Conservation (phyloP, 495 filamentous ascomycete genomes). For the Collariella sp. region DNA sequence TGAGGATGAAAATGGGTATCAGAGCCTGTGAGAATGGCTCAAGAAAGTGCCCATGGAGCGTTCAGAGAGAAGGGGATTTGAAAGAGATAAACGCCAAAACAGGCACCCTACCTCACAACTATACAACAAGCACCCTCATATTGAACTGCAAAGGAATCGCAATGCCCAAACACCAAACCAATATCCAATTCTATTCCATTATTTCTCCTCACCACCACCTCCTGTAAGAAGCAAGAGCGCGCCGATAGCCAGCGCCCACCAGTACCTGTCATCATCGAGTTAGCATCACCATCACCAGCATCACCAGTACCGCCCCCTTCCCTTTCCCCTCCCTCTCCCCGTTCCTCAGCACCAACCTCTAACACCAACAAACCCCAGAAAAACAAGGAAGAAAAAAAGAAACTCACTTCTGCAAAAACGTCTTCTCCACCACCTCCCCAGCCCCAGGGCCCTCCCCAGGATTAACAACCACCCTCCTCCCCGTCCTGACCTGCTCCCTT, state of each 20-base stretch:
- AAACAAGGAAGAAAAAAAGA: constrained; percentile 30
- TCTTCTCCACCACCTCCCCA: constrained; percentile 52
- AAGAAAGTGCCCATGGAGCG: too few relatives aligned
- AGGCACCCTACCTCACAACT: background rate
- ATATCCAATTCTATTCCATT: constrained; percentile 2
- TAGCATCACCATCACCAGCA: constrained; percentile 1
- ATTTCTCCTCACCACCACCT: constrained; percentile 41
- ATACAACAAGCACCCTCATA: background rate
- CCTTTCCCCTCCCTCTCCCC: too few relatives aligned
- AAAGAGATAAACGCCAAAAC: background rate
- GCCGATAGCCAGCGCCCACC: constrained; percentile 44
- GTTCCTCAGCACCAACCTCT: too few relatives aligned
- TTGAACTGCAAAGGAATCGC: background rate
- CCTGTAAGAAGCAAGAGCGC: constrained; percentile 30
- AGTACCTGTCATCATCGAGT: constrained; percentile 35
- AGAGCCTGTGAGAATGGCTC: too few relatives aligned
- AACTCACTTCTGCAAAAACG: constrained; percentile 61
- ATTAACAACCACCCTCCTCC: constrained; percentile 56
- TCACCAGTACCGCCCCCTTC: background rate
- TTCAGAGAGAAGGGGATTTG: background rate
- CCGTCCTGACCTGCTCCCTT: constrained; percentile 48
- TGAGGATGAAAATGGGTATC: too few relatives aligned
- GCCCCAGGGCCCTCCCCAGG: constrained; percentile 52
- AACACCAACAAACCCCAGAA: constrained; percentile 31
- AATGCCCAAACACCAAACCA: background rate